Conservation (phyloP, 352 stramenopile genomes). For the Pythium chondricola region DNA sequence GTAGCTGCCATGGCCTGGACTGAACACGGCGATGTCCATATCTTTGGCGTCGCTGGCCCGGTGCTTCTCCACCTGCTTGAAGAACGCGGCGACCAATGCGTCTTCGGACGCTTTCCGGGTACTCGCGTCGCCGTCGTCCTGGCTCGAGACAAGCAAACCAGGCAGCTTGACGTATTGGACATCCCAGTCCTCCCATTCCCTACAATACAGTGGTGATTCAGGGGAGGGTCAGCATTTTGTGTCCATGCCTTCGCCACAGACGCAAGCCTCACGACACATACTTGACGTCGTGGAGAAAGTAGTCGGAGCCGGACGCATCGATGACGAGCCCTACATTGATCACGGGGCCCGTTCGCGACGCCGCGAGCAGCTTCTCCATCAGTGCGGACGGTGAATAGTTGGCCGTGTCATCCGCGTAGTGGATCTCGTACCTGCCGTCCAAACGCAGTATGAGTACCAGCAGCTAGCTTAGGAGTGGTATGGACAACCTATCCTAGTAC, state of each 20-base stretch:
- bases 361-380: constrained; percentile 79
- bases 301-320: constrained; percentile 62
- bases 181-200: constrained; percentile 87
- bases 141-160: constrained; percentile 1
- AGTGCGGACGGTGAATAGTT: constrained; percentile 60
- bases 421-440: constrained; percentile 68
- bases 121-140: constrained; percentile 20
- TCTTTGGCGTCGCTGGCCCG: constrained; percentile 55
- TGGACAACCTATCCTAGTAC: too few relatives aligned
- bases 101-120: constrained; percentile 37
- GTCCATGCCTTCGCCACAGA: background rate
- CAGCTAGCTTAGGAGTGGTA: too few relatives aligned
- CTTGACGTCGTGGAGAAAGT: constrained; percentile 71
- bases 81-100: constrained; percentile 55
- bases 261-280: constrained; percentile 21
- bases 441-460: background rate
- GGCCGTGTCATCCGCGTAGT: constrained; percentile 46
- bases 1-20: constrained; percentile 33
- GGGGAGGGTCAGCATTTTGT: background rate
- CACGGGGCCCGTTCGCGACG: constrained; percentile 47
- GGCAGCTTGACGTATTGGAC: constrained; percentile 74
- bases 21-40: constrained; percentile 74
- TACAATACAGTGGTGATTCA: constrained; percentile 14
- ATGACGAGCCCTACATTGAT: constrained; percentile 75
- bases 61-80: constrained; percentile 47